Conservation (phyloP, 2,329 filamentous ascomycete species). For the Dactylellina sp. region DNA sequence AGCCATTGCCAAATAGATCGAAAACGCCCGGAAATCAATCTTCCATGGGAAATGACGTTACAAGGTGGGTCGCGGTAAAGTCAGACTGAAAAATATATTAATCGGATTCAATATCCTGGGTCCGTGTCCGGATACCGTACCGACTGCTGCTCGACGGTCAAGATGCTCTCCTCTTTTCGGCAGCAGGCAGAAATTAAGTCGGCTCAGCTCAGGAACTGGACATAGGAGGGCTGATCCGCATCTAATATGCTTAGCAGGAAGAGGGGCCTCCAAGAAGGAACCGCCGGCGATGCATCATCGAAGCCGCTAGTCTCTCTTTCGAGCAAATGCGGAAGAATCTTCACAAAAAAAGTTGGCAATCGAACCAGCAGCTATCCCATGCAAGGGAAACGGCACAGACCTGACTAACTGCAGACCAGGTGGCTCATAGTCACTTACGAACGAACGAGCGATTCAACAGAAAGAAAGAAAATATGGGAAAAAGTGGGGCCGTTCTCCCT, state of each 20-base stretch:
- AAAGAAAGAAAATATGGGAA: constrained; percentile 2
- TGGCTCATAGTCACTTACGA: background rate
- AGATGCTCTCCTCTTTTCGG: background rate
- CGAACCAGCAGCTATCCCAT: constrained; percentile 15
- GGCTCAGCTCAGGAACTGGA: background rate
- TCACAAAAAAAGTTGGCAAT: constrained; percentile 51
- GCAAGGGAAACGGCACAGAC: constrained; percentile 53
- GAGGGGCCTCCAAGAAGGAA: background rate
- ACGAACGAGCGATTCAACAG: background rate
- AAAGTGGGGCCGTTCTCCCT: constrained; percentile 37
- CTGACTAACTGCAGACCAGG: constrained; percentile 10
- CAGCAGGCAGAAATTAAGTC: too few species aligned
- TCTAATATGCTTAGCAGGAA: constrained; percentile 20
- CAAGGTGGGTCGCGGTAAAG: constrained; percentile 6
- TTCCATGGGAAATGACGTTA: constrained; percentile 6
- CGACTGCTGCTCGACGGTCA: background rate
- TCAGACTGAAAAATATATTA: background rate
- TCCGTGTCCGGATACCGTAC: background rate
- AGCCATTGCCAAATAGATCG: constrained; percentile 23
- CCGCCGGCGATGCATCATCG: background rate
- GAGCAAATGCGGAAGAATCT: constrained; percentile 54
- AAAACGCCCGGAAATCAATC: constrained; percentile 34
- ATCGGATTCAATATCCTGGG: background rate
- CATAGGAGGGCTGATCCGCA: constrained; percentile 37
- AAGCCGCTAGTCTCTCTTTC: background rate